These are phyloP conservation scores for Esteya vermicola DNA, from an alignment of 2,329 filamentous ascomycete genomes.

Conservation along the genomic window DNA sequence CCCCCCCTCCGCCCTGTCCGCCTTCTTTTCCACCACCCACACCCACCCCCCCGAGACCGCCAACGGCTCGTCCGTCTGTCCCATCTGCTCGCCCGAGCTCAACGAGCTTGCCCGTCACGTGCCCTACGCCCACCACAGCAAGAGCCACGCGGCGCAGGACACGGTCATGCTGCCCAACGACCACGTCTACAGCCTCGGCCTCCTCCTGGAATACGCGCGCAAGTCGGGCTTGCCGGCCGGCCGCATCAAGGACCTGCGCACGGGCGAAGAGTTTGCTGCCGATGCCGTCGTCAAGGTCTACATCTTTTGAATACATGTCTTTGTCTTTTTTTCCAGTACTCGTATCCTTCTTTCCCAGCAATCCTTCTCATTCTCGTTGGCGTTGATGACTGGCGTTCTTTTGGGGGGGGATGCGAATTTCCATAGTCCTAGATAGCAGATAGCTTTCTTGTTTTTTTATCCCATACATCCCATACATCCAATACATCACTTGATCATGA, in stretches of 20 bases:
- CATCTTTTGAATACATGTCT: slow-evolving; percentile 46
- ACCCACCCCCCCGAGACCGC: background rate
- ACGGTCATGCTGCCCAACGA: slow-evolving; percentile 78
- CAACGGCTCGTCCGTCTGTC: slow-evolving; percentile 43
- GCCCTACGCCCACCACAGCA: slow-evolving; percentile 89
- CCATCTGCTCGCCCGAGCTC: slow-evolving; percentile 89
- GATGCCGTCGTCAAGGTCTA: slow-evolving; percentile 71
- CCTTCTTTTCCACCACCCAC: slow-evolving; percentile 4
- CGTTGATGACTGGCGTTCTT: too few species aligned
- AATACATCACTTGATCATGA: too few species aligned
- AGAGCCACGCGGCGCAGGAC: slow-evolving; percentile 83
- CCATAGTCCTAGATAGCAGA: too few species aligned
- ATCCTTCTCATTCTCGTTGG: too few species aligned
- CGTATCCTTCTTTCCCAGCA: background rate
- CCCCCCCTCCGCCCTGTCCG: background rate
- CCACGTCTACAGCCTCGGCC: slow-evolving; percentile 65
- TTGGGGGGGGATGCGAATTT: too few species aligned
- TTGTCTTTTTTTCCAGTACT: background rate
- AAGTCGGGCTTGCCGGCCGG: slow-evolving; percentile 59
- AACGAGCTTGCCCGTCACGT: slow-evolving; percentile 81
- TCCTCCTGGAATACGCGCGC: slow-evolving; percentile 60
- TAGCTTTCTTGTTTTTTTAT: too few species aligned
- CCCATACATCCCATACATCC: too few species aligned
- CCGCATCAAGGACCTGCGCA: slow-evolving; percentile 65
- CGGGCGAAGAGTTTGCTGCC: slow-evolving; percentile 50